Conservation (phyloP, 176 grass and related monocot genomes). For the Juncus effusus region DNA sequence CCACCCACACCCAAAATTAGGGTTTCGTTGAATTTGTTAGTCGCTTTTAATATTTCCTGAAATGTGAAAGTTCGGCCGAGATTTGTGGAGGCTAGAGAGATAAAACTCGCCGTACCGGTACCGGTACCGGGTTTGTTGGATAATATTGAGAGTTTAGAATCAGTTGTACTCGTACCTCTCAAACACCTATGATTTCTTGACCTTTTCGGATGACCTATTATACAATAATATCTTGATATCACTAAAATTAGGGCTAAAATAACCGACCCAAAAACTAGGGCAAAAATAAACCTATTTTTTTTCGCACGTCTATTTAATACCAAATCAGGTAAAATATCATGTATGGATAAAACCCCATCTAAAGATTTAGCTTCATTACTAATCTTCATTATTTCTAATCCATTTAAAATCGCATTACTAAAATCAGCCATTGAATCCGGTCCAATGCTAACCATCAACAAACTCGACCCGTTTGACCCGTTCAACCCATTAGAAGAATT, state of each 20-base stretch:
- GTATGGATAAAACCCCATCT: slow-evolving; percentile 28
- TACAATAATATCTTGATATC: slow-evolving; percentile 33
- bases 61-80: slow-evolving; percentile 69
- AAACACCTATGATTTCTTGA: slow-evolving; percentile 38
- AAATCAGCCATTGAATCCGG: slow-evolving; percentile 39
- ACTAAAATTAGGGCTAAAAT: slow-evolving; percentile 24
- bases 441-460: slow-evolving; percentile 61
- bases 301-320: slow-evolving; percentile 5
- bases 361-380: slow-evolving; percentile 51
- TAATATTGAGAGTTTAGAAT: slow-evolving; percentile 54
- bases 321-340: slow-evolving; percentile 23
- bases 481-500: slow-evolving; percentile 43
- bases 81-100: slow-evolving; percentile 73
- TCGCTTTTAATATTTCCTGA: slow-evolving; percentile 55
- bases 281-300: slow-evolving; percentile 36
- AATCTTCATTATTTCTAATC: slow-evolving; percentile 97
- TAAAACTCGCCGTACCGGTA: slow-evolving; percentile 44
- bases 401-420: slow-evolving; percentile 72
- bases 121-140: slow-evolving; percentile 43
- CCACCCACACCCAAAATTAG: slow-evolving; percentile 86
- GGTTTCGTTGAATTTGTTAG: slow-evolving; percentile 79
- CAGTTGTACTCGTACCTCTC: slow-evolving; percentile 46
- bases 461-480: slow-evolving; percentile 37
- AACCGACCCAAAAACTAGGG: slow-evolving; percentile 39
- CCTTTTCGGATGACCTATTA: slow-evolving; percentile 37